Percentiles rank a stretch among this genome's conserved stretches.
These are phyloP conservation scores for Hyaloperonospora brassicae DNA, from an alignment of 352 stramenopile genomes.

Conservation along the genomic window DNA sequence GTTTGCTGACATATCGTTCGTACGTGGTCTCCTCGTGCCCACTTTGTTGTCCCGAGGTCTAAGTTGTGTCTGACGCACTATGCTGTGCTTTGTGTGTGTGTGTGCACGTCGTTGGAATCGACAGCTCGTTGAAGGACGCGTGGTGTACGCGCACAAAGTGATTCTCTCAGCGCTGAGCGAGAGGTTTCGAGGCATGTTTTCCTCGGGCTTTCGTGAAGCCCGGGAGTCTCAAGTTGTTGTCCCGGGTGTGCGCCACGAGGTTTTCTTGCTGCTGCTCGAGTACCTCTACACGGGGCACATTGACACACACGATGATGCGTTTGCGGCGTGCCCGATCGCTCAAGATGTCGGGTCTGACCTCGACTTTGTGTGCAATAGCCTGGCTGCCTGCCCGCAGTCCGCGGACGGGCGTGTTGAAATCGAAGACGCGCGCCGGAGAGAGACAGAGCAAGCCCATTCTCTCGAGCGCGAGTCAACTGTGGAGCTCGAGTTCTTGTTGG, in stretches of 20 bases:
- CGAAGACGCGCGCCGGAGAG: conserved; percentile 18
- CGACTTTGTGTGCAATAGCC: conserved; percentile 21
- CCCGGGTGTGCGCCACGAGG: conserved; percentile 81
- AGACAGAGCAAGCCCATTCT: conserved; percentile 9
- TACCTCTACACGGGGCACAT: conserved; percentile 90
- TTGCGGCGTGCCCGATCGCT: conserved; percentile 14
- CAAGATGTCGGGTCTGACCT: conserved; percentile 9
- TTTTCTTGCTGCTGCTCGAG: conserved; percentile 90
- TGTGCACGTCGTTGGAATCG: conserved; percentile 1
- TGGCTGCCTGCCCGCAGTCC: conserved; percentile 23
- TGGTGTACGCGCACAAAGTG: conserved; percentile 91
- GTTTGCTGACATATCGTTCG: conserved; percentile 94
- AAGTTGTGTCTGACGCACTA: not conserved
- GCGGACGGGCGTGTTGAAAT: conserved; percentile 32
- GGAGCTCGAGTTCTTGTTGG: conserved; percentile 62
- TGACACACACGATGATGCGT: conserved; percentile 27
- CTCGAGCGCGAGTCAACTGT: conserved; percentile 23
- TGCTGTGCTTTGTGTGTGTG: not conserved
- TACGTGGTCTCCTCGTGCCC: conserved; percentile 23
- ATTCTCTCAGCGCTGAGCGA: conserved; percentile 89
- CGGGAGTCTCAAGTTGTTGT: conserved; percentile 81
- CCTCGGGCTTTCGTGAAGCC: conserved; percentile 86
- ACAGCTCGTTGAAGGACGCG: conserved; percentile 86
- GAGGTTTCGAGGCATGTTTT: conserved; percentile 94
- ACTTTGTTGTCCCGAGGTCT: conserved; percentile 1